phyloP scores from a whole-genome alignment of 345 rosid genomes.

The Eucalyptus tenuipes region DNA sequence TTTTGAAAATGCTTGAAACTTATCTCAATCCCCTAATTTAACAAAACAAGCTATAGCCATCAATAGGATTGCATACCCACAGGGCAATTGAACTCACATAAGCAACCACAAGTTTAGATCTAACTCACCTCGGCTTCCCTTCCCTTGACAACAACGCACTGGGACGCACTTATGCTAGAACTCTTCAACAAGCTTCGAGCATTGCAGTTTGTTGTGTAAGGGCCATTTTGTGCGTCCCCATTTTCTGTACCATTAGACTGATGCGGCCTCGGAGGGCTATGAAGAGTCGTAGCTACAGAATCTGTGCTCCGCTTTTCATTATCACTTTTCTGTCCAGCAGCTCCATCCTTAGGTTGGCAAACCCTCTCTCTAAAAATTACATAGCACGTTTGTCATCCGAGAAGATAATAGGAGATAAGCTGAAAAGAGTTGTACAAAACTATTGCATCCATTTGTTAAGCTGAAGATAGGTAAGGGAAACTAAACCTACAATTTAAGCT shows the following conservation, averaged over 20 bases:
- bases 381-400: not conserved
- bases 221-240: conserved; percentile 11
- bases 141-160: conserved; percentile 53
- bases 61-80: not conserved
- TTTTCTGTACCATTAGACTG: conserved; percentile 25
- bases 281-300: conserved; percentile 35
- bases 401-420: not conserved
- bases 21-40: not conserved
- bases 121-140: conserved; percentile 3
- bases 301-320: conserved; percentile 27
- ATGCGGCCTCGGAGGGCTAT: conserved; percentile 27
- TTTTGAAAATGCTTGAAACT: conserved; percentile 4
- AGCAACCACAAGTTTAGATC: not conserved
- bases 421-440: not conserved
- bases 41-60: not conserved
- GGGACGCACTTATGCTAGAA: conserved; percentile 92
- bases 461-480: not conserved
- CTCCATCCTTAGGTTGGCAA: conserved; percentile 50
- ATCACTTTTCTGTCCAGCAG: conserved; percentile 6
- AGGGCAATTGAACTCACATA: not conserved
- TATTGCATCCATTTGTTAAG: not conserved
- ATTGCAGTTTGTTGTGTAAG: conserved; percentile 25
- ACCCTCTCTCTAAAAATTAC: conserved; percentile 50
- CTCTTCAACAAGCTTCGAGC: conserved; percentile 77
- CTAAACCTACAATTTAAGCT: not conserved